Base-by-base conservation (phyloP, 306 rosid species). In the Rosa rugosa region DNA sequence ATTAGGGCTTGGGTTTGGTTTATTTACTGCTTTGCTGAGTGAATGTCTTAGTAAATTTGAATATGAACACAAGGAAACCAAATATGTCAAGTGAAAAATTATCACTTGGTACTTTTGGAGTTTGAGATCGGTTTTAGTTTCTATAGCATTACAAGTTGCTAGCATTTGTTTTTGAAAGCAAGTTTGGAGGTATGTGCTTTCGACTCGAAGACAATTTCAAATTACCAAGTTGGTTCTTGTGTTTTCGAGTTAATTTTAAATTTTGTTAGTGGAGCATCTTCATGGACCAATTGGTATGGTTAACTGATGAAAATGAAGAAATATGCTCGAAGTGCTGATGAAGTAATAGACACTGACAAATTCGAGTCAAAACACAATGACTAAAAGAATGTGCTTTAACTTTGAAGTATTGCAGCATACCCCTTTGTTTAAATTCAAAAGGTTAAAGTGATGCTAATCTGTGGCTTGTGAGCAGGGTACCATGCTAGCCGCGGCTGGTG, bases 401-500 rank as follows among this genome's bases (percentile, higher is more conserved):
- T n/a, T 51, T 18, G 14, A 73, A 34, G 67, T 38, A n/a, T 12
- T n/a, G 17, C 10, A 41, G 42, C 20, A 74, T 7, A 9, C 25
- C 25, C 4, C 13, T 27, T 75, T 27, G 57, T n/a, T 25, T 17
- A 59, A 41, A 25, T 51, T 72, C 76, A 11, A 73, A n/a, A 38
- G 31, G 13, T 74, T 36, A 2, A 57, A 23, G 23, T 27, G 79
- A 63, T 77, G 41, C 60, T 79, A 72, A 42, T 67, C 11, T 20
- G 69, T 46, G 47, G 68, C 62, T 27, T 16, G 16, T 66, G 36
- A 49, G 69, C 91, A 96, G 99, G 99, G 98, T 75, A 70, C 96
- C 60, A 81, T 91, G 84, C 87, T 93, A 83, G 99, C 99, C n/a
- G 99, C 88, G 76, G 99, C 99, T 46, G 98, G 99, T 11, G 99